Conservation (phyloP, 176 grass and related monocot genomes). For the Bolboschoenus planiculmis region DNA sequence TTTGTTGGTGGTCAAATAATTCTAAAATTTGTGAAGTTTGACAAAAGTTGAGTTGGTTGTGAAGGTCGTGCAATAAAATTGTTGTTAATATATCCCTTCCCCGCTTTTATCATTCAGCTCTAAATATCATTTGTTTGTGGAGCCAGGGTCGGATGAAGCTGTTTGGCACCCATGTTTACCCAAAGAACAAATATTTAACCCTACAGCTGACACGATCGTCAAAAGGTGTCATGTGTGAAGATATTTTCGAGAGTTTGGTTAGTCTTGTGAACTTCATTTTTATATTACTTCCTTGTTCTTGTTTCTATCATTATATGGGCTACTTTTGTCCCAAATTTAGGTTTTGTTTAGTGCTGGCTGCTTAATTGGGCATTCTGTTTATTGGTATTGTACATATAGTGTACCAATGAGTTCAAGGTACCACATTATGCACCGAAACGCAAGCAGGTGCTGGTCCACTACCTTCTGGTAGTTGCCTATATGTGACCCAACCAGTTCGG, state of each 20-base stretch:
- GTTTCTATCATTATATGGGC: background rate
- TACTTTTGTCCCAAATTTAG: background rate
- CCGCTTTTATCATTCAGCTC: background rate
- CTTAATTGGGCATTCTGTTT: background rate
- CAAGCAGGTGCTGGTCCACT: background rate
- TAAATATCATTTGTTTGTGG: background rate
- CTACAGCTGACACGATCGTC: constrained; percentile 73
- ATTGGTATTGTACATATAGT: background rate
- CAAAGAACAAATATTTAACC: constrained; percentile 97
- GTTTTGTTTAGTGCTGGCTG: background rate
- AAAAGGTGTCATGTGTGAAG: constrained; percentile 80
- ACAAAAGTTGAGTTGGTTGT: background rate
- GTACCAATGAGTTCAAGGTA: background rate
- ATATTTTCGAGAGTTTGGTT: constrained; percentile 92
- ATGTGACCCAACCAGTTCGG: background rate
- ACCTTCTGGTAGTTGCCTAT: background rate
- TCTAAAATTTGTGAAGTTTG: no score
- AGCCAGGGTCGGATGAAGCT: constrained; percentile 86
- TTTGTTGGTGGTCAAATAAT: background rate
- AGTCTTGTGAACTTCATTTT: background rate
- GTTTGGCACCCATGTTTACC: constrained; percentile 85
- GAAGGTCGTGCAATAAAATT: background rate
- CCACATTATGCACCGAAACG: background rate
- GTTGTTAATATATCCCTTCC: background rate
- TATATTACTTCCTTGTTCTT: background rate